Evolutionary conservation across 2,329 filamentous ascomycete species (phyloP), one percentile per base, ranked within the genome.

Genomic region (Sporothrix schenckii): DNA sequence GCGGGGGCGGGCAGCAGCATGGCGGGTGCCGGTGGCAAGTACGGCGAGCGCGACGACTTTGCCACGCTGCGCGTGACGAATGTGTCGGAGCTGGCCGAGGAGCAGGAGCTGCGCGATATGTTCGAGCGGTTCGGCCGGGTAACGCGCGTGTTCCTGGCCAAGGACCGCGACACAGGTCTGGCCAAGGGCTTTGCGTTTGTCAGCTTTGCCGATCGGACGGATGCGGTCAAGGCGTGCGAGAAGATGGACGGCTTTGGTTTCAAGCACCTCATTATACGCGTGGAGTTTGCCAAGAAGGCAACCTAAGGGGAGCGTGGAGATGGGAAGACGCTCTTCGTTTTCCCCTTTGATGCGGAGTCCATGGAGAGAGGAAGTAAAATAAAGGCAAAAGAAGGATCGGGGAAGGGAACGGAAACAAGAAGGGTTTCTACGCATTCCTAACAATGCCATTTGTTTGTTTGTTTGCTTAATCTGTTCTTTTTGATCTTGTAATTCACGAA

Each of bases 141-240:
- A 79, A 98, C 94, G 70, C 90, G 95, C 81, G 95, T 99, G 66
- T 99, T 99, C 87, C 83, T 99, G 78, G 95, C 95, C 77, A 98
- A 97, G 87, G 95, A 99, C 84, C 87, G 95, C 80, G 95, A 99
- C 77, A 99, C 95, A 53, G 92, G 93, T 72, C 85, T 94, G 80
- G 95, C 95, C 76, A 99, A 99, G 89, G 95, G 95, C 73, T 99
- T 99, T 80, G 96, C 96, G 34, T 99, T 99, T 81, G 97, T 99
- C 86, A 97, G 92, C 81, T 99, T 95, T 79, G 92, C 91, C 72
- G 95, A 99, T 81, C 87, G 95, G 76, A 82, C 86, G 75, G 95
- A 99, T 81, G 95, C 95, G 75, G 92, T 92, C 76, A 92, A 91
- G 84, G 95, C 95, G 53, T 97, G 92, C 84, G 91, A 91, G 83